These are phyloP conservation scores for Talaromyces piceae DNA, from an alignment of 2,329 filamentous ascomycete genomes.

Conservation along the genomic window DNA sequence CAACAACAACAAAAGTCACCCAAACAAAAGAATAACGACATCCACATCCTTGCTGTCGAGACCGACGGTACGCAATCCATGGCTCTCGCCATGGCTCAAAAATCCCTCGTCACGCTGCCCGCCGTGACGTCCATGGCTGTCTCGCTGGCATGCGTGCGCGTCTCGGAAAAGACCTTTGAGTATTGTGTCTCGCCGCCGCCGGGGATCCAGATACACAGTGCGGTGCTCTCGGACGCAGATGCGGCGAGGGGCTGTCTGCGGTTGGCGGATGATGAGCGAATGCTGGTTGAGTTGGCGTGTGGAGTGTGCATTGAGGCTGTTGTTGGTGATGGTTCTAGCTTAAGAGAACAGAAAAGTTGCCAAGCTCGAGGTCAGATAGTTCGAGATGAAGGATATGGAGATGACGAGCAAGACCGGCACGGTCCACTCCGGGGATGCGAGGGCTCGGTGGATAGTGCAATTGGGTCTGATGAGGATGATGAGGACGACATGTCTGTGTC, in stretches of 20 bases:
- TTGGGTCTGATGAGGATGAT: constrained; percentile 6
- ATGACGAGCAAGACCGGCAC: constrained; percentile 17
- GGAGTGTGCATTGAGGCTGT: constrained; percentile 63
- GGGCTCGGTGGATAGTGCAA: constrained; percentile 1
- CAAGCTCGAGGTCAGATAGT: not conserved
- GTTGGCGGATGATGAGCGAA: constrained; percentile 72
- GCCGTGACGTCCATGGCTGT: constrained; percentile 70
- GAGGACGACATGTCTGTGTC: constrained; percentile 1
- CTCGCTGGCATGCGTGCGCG: constrained; percentile 64
- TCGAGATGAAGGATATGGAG: constrained; percentile 9
- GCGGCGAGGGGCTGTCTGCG: constrained; percentile 69
- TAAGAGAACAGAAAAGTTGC: constrained; percentile 4
- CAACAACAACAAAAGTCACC: too few relatives aligned
- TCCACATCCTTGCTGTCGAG: constrained; percentile 63
- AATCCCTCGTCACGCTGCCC: constrained; percentile 56
- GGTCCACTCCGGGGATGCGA: not conserved
- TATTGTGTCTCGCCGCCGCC: constrained; percentile 47
- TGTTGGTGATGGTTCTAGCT: constrained; percentile 23
- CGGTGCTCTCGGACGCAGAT: constrained; percentile 65
- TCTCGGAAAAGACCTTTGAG: constrained; percentile 60
- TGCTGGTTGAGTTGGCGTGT: constrained; percentile 78
- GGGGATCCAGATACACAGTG: constrained; percentile 47
- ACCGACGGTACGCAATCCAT: constrained; percentile 67
- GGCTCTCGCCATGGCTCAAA: constrained; percentile 48
- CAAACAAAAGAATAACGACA: constrained; percentile 19